Evolutionary conservation across 441 rosid genomes (phyloP).

Genomic region (Populus trichocarpa): DNA sequence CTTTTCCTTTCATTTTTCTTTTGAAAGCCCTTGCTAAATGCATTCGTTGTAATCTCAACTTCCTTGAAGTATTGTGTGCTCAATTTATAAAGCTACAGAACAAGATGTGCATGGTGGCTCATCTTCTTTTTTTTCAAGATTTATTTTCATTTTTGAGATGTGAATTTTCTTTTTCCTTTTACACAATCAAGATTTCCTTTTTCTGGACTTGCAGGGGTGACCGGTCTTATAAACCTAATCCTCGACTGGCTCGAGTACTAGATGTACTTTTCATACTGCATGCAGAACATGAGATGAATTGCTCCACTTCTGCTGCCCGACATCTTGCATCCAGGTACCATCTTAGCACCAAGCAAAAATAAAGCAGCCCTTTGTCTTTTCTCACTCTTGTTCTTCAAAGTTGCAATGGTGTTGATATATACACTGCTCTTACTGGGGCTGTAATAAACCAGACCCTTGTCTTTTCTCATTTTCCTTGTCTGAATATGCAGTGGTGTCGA

Average conservation of each 20-base stretch:
- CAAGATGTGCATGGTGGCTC: not conserved
- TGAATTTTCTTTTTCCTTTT: not conserved
- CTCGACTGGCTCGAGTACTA: conserved; percentile 82
- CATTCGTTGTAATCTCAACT: not conserved
- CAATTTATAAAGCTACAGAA: not conserved
- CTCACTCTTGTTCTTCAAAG: not conserved
- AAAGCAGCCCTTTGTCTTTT: not conserved
- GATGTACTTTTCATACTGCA: conserved; percentile 90
- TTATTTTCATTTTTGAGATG: not conserved
- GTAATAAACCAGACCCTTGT: not conserved
- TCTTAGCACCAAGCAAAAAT: conserved; percentile 12
- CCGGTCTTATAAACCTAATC: conserved; percentile 86
- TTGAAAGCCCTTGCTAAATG: not conserved
- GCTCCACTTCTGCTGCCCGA: conserved; percentile 96
- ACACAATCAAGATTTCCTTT: conserved; percentile 12
- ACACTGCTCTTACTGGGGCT: not conserved
- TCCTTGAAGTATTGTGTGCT: not conserved
- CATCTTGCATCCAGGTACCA: conserved; percentile 95
- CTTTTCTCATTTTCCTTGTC: not conserved
- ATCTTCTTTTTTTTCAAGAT: not conserved
- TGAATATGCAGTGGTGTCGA: conserved; percentile 83
- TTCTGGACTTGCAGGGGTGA: conserved; percentile 67
- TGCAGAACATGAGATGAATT: conserved; percentile 99
- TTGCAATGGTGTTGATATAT: not conserved
- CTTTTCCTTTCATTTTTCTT: not conserved